Evolutionary conservation across 2,329 filamentous ascomycete species (phyloP).

Genomic region (Fusarium buharicum): DNA sequence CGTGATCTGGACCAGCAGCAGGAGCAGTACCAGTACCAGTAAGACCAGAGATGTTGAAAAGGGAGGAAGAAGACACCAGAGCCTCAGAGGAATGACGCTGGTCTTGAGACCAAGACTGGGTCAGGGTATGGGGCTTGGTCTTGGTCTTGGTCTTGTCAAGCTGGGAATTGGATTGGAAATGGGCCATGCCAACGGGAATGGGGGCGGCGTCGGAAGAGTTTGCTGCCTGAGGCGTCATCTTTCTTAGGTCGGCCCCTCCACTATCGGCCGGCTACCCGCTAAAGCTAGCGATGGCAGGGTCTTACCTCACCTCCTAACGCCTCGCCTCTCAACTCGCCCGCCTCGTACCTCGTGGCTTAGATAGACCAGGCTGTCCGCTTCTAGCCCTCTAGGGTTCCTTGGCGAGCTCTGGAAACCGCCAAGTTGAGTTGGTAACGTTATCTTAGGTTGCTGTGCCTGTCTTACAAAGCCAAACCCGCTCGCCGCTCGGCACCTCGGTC

Average conservation of each 20-base stretch:
- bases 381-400: conserved; percentile 8
- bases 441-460: conserved; percentile 13
- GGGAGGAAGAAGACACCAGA: conserved; percentile 28
- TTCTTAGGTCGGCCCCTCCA: conserved; percentile 4
- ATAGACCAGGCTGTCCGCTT: background rate
- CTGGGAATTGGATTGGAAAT: conserved; percentile 44
- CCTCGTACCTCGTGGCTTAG: conserved; percentile 37
- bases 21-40: background rate
- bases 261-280: conserved; percentile 5
- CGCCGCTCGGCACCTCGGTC: conserved; percentile 20
- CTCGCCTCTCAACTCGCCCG: conserved; percentile 18
- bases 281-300: conserved; percentile 2
- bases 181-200: conserved; percentile 39
- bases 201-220: conserved; percentile 23
- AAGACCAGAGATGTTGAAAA: conserved; percentile 23
- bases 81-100: conserved; percentile 35
- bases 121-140: conserved; percentile 39
- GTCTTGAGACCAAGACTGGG: conserved; percentile 32
- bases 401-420: background rate
- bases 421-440: conserved; percentile 18
- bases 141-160: conserved; percentile 16
- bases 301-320: conserved; percentile 8
- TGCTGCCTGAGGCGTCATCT: conserved; percentile 36
- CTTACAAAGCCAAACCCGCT: conserved; percentile 27
- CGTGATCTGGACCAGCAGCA: background rate